Evolutionary conservation across 192 early-diverging fungal species (phyloP).

Genomic region (Backusella tarrabulga): DNA sequence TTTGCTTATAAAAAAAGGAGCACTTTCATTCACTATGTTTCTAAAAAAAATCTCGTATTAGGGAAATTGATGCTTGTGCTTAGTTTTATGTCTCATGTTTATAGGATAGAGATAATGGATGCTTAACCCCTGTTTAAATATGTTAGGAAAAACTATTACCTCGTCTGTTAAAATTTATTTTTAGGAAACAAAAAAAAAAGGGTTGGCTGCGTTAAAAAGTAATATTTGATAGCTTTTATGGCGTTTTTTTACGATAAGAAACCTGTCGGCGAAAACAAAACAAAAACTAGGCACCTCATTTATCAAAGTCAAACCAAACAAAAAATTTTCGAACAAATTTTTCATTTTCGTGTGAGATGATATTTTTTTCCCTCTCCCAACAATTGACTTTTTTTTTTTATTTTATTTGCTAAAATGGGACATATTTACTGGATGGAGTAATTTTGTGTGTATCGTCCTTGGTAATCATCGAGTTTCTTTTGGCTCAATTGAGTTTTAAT

Average conservation of each 20-base stretch:
- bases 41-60: neutral
- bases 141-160: neutral
- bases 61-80: neutral
- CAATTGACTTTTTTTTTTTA: neutral
- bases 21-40: neutral
- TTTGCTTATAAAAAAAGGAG: neutral
- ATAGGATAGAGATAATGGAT: neutral
- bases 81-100: neutral
- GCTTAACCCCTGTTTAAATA: neutral
- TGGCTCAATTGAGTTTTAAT: neutral
- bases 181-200: neutral
- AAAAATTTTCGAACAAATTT: neutral
- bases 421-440: neutral
- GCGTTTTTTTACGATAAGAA: neutral
- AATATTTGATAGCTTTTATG: neutral
- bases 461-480: neutral
- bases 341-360: neutral
- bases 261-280: neutral
- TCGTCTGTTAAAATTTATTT: neutral
- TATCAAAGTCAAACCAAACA: neutral
- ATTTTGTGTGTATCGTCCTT: neutral
- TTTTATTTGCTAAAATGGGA: constrained; percentile 1
- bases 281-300: neutral
- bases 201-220: neutral
- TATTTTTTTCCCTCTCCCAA: neutral